phyloP scores from a whole-genome alignment of 352 stramenopile genomes.

The Phytophthora pseudosyringae region DNA sequence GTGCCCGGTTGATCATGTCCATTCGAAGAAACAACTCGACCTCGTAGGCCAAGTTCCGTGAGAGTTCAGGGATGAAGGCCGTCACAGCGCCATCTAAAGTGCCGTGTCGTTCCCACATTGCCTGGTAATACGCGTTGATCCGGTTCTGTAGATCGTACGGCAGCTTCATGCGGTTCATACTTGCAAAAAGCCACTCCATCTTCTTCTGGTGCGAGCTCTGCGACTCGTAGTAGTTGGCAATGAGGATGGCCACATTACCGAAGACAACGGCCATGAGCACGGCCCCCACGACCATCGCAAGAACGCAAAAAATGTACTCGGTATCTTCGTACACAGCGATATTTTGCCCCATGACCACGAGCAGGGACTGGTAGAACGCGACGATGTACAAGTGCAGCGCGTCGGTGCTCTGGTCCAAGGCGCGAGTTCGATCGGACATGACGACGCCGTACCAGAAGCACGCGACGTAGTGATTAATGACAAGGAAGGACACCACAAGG shows the following conservation, averaged over 20 bases:
- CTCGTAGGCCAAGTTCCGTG: slow-evolving; percentile 82
- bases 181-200: slow-evolving; percentile 88
- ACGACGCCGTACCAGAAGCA: slow-evolving; percentile 80
- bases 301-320: slow-evolving; percentile 79
- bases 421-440: slow-evolving; percentile 60
- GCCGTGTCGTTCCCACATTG: slow-evolving; percentile 86
- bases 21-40: slow-evolving; percentile 85
- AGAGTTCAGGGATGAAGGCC: slow-evolving; percentile 82
- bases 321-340: slow-evolving; percentile 66
- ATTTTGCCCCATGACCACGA: slow-evolving; percentile 87
- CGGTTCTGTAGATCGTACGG: slow-evolving; percentile 81
- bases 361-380: slow-evolving; percentile 68
- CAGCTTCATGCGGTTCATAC: slow-evolving; percentile 84
- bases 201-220: slow-evolving; percentile 87
- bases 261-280: slow-evolving; percentile 89
- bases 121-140: slow-evolving; percentile 88
- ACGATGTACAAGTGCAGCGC: slow-evolving; percentile 61
- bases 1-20: slow-evolving; percentile 89
- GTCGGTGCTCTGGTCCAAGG: slow-evolving; percentile 34
- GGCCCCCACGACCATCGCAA: slow-evolving; percentile 72
- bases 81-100: slow-evolving; percentile 79
- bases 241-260: slow-evolving; percentile 86
- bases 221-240: slow-evolving; percentile 87
- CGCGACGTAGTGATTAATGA: slow-evolving; percentile 82
- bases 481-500: slow-evolving; percentile 69